Conservation (phyloP, 345 rosid genomes). For the Cochlearia excelsa region DNA sequence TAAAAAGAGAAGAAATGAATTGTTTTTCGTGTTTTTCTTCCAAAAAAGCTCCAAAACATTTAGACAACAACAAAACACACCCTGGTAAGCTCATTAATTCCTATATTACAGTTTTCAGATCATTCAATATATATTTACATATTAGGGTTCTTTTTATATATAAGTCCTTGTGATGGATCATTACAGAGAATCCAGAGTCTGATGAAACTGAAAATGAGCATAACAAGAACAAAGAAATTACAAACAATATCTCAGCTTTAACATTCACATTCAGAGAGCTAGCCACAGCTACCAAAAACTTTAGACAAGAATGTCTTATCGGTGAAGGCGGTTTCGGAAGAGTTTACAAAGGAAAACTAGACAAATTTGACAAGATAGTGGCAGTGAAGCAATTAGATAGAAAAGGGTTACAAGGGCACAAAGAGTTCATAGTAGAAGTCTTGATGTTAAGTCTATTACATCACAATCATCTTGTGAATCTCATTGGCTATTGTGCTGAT, state of each 20-base stretch:
- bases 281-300: conserved; percentile 6
- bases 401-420: conserved; percentile 11
- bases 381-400: conserved; percentile 14
- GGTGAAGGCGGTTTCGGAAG: conserved; percentile 17
- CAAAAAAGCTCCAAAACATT: neutral
- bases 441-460: conserved; percentile 8
- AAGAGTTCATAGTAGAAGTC: conserved; percentile 9
- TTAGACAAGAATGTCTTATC: conserved; percentile 14
- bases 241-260: conserved; percentile 3
- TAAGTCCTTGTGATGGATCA: too few species aligned
- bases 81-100: neutral
- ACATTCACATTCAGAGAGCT: conserved; percentile 8
- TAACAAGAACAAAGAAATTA: neutral
- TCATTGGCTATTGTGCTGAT: too few species aligned
- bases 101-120: neutral
- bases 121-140: too few species aligned
- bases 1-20: neutral
- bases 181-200: too few species aligned
- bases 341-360: conserved; percentile 10
- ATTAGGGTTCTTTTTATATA: too few species aligned
- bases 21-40: neutral
- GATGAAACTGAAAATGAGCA: neutral
- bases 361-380: conserved; percentile 8
- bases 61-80: neutral
- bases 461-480: conserved; percentile 1